Evolutionary conservation across 306 rosid genomes (phyloP).

Genomic region (Urtica urens): DNA sequence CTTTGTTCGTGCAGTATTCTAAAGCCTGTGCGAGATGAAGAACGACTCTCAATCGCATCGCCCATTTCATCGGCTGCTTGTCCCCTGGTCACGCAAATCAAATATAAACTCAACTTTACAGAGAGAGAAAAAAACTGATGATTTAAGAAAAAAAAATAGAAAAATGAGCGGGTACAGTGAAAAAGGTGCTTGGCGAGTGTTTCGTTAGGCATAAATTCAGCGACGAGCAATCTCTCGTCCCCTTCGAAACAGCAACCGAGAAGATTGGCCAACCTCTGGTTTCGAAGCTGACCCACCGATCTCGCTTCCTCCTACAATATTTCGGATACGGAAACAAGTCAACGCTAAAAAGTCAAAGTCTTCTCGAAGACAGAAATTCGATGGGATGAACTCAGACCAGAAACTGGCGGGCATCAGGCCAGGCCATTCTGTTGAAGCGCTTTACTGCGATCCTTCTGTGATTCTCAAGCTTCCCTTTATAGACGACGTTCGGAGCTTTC

Average conservation of each 20-base stretch:
- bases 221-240: constrained; percentile 77
- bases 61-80: constrained; percentile 71
- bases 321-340: no score
- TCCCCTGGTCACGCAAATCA: constrained; percentile 45
- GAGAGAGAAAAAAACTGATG: background rate
- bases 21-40: constrained; percentile 82
- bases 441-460: constrained; percentile 68
- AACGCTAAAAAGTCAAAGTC: no score
- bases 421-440: constrained; percentile 67
- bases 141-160: background rate
- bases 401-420: constrained; percentile 78
- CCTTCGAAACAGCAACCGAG: constrained; percentile 68
- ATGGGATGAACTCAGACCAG: constrained; percentile 28
- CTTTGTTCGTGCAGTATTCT: constrained; percentile 77
- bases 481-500: constrained; percentile 83
- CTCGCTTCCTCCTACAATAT: constrained; percentile 58
- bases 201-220: constrained; percentile 72
- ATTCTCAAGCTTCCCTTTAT: constrained; percentile 74
- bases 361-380: background rate
- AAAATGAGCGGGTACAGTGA: constrained; percentile 35
- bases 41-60: constrained; percentile 68
- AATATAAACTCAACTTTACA: constrained; percentile 1
- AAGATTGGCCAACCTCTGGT: constrained; percentile 56
- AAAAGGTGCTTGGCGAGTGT: constrained; percentile 77
- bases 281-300: constrained; percentile 75